Evolutionary conservation across 2,329 filamentous ascomycete species (phyloP).

Genomic region (Aspergillus brasiliensis): DNA sequence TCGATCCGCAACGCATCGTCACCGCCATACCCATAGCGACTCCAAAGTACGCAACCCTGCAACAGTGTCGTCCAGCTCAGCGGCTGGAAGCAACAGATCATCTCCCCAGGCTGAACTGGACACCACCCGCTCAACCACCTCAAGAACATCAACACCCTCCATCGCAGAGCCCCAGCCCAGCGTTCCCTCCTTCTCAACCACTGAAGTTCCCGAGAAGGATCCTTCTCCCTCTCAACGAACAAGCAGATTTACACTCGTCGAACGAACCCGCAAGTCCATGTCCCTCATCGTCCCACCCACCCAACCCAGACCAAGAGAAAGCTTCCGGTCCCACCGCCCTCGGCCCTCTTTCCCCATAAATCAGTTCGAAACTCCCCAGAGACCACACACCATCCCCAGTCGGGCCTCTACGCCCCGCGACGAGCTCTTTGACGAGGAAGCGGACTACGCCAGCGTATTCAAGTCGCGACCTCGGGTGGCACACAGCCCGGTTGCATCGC

Average conservation of each 20-base stretch:
- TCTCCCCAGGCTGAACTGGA: neutral
- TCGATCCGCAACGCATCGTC: conserved; percentile 13
- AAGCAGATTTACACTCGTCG: conserved; percentile 59
- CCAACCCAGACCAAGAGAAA: conserved; percentile 23
- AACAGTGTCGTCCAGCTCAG: neutral
- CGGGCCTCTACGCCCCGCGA: conserved; percentile 60
- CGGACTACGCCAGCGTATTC: conserved; percentile 81
- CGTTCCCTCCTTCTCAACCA: neutral
- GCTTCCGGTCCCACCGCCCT: conserved; percentile 25
- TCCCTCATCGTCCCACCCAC: conserved; percentile 55
- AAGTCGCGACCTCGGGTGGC: conserved; percentile 79
- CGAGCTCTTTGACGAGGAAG: conserved; percentile 69
- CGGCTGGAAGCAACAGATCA: neutral
- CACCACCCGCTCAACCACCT: neutral
- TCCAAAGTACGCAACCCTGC: conserved; percentile 3
- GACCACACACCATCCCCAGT: conserved; percentile 25
- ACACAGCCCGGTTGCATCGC: conserved; percentile 64
- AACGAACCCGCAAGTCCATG: conserved; percentile 82
- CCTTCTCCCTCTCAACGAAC: neutral
- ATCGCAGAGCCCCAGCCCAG: neutral
- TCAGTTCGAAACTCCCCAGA: conserved; percentile 58
- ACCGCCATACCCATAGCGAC: neutral
- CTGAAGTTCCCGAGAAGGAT: neutral
- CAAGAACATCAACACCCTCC: neutral
- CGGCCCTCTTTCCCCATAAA: conserved; percentile 55